Evolutionary conservation across 2,329 filamentous ascomycete species (phyloP).

Genomic region (Paraconiothyrium sp.): DNA sequence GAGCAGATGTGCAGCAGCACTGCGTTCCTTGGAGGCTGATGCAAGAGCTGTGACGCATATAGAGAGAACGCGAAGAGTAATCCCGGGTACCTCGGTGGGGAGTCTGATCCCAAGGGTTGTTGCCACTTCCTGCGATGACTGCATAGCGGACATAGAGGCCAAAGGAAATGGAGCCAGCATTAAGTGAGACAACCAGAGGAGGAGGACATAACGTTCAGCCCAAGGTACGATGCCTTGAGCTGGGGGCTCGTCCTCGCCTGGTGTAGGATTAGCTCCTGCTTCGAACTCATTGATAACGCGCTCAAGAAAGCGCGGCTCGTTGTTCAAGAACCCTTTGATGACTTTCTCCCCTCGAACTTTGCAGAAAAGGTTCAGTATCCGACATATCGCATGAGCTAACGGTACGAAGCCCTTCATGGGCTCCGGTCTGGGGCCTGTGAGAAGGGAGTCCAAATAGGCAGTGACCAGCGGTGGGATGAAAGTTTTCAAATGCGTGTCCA

Average conservation of each 20-base stretch:
- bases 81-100: slow-evolving; percentile 70
- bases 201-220: slow-evolving; percentile 87
- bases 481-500: slow-evolving; percentile 82
- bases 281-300: slow-evolving; percentile 80
- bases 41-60: slow-evolving; percentile 76
- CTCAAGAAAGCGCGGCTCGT: slow-evolving; percentile 87
- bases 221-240: slow-evolving; percentile 59
- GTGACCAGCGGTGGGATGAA: slow-evolving; percentile 79
- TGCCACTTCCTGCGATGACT: slow-evolving; percentile 43
- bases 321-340: slow-evolving; percentile 87
- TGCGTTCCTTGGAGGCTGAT: slow-evolving; percentile 84
- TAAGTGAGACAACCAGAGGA: slow-evolving; percentile 76
- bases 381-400: slow-evolving; percentile 70
- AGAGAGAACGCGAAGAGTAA: slow-evolving; percentile 75
- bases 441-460: slow-evolving; percentile 76
- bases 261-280: slow-evolving; percentile 53
- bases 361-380: slow-evolving; percentile 87
- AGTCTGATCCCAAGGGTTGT: slow-evolving; percentile 60
- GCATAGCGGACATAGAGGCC: slow-evolving; percentile 75
- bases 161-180: slow-evolving; percentile 85
- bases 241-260: slow-evolving; percentile 23
- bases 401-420: slow-evolving; percentile 38
- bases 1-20: slow-evolving; percentile 84
- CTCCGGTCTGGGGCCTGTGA: slow-evolving; percentile 37
- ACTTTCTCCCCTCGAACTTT: slow-evolving; percentile 96